Evolutionary conservation across 2,329 filamentous ascomycete species (phyloP).

Genomic region (Aspergillus niger): DNA sequence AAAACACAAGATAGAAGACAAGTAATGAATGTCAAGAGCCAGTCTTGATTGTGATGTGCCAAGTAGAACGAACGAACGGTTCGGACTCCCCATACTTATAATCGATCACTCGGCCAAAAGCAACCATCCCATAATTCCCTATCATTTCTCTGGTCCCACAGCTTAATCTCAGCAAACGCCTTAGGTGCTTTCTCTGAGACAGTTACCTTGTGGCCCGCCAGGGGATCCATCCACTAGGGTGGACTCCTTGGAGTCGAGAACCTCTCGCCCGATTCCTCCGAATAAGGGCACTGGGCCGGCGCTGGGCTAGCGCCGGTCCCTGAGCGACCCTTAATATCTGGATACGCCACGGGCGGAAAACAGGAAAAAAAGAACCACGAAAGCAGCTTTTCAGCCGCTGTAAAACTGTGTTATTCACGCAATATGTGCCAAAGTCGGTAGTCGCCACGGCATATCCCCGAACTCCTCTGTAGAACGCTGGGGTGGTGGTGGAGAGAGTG

Average conservation of each 20-base stretch:
- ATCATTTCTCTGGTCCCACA: constrained; percentile 2
- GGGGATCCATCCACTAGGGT: constrained; percentile 6
- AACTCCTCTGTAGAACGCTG: neutral
- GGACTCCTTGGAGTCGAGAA: constrained; percentile 8
- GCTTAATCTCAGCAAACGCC: constrained; percentile 3
- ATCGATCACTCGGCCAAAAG: neutral
- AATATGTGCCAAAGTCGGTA: neutral
- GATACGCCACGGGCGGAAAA: neutral
- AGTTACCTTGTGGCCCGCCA: neutral
- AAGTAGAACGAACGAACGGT: constrained; percentile 7
- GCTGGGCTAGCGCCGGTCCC: constrained; percentile 6
- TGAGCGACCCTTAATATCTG: constrained; percentile 8
- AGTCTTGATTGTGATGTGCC: constrained; percentile 14
- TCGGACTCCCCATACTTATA: constrained; percentile 7
- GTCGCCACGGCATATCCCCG: neutral
- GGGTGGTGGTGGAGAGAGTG: neutral
- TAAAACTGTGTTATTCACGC: neutral
- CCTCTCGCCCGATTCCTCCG: constrained; percentile 2
- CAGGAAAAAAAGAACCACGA: neutral
- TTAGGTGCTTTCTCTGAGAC: constrained; percentile 8
- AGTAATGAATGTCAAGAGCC: constrained; percentile 16
- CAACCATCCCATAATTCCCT: neutral
- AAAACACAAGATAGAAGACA: constrained; percentile 11
- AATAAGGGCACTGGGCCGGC: constrained; percentile 1
- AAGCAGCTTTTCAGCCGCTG: neutral